Conservation (phyloP, 2,329 filamentous ascomycete genomes). For the Calonectria leucothoes region DNA sequence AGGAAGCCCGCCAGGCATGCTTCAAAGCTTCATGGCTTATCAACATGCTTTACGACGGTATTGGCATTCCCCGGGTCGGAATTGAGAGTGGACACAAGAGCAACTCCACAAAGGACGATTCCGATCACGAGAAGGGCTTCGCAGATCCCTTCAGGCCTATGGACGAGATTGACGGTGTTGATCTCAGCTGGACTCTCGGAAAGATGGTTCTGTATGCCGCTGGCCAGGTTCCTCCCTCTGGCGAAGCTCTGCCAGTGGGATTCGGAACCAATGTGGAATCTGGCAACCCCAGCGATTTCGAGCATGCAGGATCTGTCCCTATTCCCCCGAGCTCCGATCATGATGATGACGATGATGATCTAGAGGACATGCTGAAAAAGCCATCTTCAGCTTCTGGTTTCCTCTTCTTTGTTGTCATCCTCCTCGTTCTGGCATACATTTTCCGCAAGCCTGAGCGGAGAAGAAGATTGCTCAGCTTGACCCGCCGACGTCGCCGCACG, state of each 20-base stretch:
- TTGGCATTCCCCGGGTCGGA: constrained; percentile 88
- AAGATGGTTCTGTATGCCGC: constrained; percentile 97
- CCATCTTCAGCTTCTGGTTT: constrained; percentile 80
- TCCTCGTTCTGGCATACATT: constrained; percentile 77
- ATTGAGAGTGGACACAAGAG: constrained; percentile 73
- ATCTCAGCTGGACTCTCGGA: constrained; percentile 97
- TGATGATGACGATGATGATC: constrained; percentile 66
- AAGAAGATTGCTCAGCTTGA: constrained; percentile 43
- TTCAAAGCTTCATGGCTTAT: constrained; percentile 99
- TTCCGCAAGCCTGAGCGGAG: constrained; percentile 85
- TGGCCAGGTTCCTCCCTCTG: constrained; percentile 80
- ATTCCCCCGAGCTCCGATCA: constrained; percentile 53
- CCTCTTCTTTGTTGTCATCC: constrained; percentile 79
- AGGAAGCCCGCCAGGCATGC: constrained; percentile 87
- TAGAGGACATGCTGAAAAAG: constrained; percentile 74
- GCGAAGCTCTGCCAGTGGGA: constrained; percentile 77
- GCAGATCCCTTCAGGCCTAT: constrained; percentile 91
- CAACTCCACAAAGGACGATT: constrained; percentile 79
- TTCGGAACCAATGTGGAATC: constrained; percentile 86
- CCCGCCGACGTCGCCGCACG: constrained; percentile 44
- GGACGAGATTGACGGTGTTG: constrained; percentile 89
- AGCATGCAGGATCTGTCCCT: constrained; percentile 76
- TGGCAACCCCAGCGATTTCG: constrained; percentile 80
- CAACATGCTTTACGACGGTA: constrained; percentile 94
- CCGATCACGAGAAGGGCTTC: constrained; percentile 76